These are phyloP conservation scores for Pseudocercospora pini-densiflorae DNA, from an alignment of 2,329 filamentous ascomycete species.

Conservation along the genomic window DNA sequence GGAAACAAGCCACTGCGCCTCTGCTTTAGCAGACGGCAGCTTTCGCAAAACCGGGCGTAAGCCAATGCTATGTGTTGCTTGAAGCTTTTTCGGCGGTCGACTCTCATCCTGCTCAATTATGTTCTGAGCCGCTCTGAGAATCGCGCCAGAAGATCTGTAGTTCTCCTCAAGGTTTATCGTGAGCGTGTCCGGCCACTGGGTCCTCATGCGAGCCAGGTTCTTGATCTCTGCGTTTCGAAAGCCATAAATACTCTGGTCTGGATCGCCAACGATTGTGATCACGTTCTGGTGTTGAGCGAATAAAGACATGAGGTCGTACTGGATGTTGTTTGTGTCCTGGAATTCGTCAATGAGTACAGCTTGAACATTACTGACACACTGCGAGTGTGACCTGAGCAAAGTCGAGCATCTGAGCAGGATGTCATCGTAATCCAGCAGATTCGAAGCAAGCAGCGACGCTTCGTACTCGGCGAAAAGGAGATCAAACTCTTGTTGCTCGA, in stretches of 20 bases:
- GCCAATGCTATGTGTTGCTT: conserved; percentile 79
- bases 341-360: conserved; percentile 96
- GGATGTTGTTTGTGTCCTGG: conserved; percentile 93
- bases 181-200: conserved; percentile 75
- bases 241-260: conserved; percentile 97
- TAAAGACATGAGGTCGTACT: conserved; percentile 91
- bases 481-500: conserved; percentile 68
- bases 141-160: conserved; percentile 87
- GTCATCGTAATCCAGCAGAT: conserved; percentile 93
- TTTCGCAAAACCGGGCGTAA: conserved; percentile 79
- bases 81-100: conserved; percentile 77
- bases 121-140: conserved; percentile 76
- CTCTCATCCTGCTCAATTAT: conserved; percentile 89
- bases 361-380: conserved; percentile 87
- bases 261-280: conserved; percentile 96
- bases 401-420: conserved; percentile 82
- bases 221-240: conserved; percentile 92
- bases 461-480: conserved; percentile 77
- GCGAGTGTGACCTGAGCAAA: conserved; percentile 72
- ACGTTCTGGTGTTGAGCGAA: conserved; percentile 73
- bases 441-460: conserved; percentile 71
- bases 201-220: conserved; percentile 79
- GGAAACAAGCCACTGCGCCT: conserved; percentile 86
- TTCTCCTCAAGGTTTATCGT: conserved; percentile 91
- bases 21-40: conserved; percentile 69